A percentile compares a stretch with the other conserved stretches of the same genome.
These are phyloP conservation scores for Amaranthus cruentus DNA, from an alignment of 148 eudicot species.

Conservation along the genomic window DNA sequence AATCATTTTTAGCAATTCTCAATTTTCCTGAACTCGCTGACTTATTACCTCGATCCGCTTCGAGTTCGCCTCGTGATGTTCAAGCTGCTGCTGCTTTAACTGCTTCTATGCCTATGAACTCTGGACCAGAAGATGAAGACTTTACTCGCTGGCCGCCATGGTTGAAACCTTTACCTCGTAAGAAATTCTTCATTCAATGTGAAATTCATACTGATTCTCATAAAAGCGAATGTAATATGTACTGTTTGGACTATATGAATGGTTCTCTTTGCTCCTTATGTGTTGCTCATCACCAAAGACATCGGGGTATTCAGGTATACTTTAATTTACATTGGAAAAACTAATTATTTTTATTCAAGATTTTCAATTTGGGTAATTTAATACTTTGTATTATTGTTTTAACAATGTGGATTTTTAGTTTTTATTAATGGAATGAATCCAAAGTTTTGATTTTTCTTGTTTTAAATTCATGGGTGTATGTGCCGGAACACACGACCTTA, in stretches of 20 bases:
- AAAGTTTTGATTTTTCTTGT: background rate
- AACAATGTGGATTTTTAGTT: background rate
- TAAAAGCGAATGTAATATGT: conserved; percentile 94
- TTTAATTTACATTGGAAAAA: too few species aligned
- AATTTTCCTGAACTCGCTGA: too few species aligned
- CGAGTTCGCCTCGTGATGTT: too few species aligned
- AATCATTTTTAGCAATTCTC: too few species aligned
- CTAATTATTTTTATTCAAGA: background rate
- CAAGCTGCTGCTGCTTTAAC: too few species aligned
- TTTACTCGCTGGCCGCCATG: conserved; percentile 79
- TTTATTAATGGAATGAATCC: background rate
- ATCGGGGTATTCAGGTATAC: conserved; percentile 75
- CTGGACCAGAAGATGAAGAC: conserved; percentile 68
- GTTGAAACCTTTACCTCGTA: conserved; percentile 56
- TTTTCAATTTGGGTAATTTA: background rate
- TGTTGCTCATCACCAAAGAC: conserved; percentile 56
- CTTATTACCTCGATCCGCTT: too few species aligned
- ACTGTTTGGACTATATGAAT: conserved; percentile 74
- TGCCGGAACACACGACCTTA: too few species aligned
- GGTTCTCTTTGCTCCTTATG: conserved; percentile 80
- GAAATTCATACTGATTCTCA: conserved; percentile 68
- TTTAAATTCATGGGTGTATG: background rate
- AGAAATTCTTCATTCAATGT: conserved; percentile 71
- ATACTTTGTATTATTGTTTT: background rate
- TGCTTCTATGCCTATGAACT: too few species aligned